Percentiles rank a stretch among this genome's conserved stretches.
Evolutionary conservation across 2,329 filamentous ascomycete species (phyloP).

Genomic region (Trichophyton benhamiae): DNA sequence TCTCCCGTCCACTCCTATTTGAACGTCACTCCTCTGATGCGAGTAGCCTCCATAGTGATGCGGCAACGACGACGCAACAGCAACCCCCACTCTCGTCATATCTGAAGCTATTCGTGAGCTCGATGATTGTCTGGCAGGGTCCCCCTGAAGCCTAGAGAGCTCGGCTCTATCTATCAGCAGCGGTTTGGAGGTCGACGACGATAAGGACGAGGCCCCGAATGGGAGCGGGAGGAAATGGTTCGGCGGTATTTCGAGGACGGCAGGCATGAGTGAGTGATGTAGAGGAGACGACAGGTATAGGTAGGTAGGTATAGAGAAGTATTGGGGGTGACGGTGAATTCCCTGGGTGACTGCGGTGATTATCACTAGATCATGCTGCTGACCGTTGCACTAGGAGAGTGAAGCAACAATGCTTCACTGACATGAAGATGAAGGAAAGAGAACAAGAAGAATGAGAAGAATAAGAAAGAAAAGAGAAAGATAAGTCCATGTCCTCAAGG

Average conservation of each 20-base stretch:
- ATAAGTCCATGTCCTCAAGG: conserved; percentile 2
- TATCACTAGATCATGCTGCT: conserved; percentile 6
- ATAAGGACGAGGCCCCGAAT: background rate
- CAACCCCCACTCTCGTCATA: conserved; percentile 1
- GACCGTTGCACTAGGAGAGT: background rate
- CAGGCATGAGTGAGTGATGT: conserved; percentile 4
- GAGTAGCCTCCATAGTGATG: background rate
- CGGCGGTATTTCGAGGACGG: conserved; percentile 2
- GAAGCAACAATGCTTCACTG: conserved; percentile 4
- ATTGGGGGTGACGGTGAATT: background rate
- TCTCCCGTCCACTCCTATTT: background rate
- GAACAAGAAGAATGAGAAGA: background rate
- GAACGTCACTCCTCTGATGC: background rate
- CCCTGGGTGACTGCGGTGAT: background rate
- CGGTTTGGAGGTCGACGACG: conserved; percentile 39
- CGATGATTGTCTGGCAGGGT: background rate
- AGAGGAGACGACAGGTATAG: background rate
- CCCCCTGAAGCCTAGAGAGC: conserved; percentile 2
- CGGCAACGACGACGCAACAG: conserved; percentile 17
- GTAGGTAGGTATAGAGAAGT: background rate
- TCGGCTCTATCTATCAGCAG: conserved; percentile 16
- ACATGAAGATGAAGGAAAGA: background rate
- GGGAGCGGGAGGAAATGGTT: conserved; percentile 4
- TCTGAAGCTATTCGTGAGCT: background rate
- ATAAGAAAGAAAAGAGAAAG: background rate